Evolutionary conservation across 1,284 basidiomycete genomes (phyloP).

Genomic region (Puccinia triticina): DNA sequence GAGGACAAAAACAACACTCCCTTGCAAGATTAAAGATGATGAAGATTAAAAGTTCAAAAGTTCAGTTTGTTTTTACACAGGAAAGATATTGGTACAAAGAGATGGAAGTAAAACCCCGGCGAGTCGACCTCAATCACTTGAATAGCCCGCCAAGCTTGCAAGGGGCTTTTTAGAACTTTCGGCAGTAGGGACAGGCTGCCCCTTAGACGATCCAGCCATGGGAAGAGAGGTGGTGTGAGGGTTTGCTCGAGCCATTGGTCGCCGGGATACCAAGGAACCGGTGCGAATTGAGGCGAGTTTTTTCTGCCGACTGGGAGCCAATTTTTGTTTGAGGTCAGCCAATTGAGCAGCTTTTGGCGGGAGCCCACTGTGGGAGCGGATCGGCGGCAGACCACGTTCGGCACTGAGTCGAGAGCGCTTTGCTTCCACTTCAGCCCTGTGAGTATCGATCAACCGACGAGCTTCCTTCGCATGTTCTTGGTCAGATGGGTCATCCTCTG

Average conservation of each 20-base stretch:
- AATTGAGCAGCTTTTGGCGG: slow-evolving; percentile 20
- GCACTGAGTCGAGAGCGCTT: slow-evolving; percentile 35
- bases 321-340: slow-evolving; percentile 31
- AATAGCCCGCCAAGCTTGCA: slow-evolving; percentile 20
- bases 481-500: slow-evolving; percentile 16
- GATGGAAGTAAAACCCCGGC: too few species aligned
- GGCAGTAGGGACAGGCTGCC: not conserved
- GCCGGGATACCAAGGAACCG: slow-evolving; percentile 19
- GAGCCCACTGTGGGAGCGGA: not conserved
- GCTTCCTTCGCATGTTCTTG: slow-evolving; percentile 18
- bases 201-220: not conserved
- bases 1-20: too few species aligned
- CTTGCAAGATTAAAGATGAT: too few species aligned
- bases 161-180: slow-evolving; percentile 15
- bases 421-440: not conserved
- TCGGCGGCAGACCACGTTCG: slow-evolving; percentile 10
- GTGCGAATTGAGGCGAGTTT: slow-evolving; percentile 9
- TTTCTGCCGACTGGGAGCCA: slow-evolving; percentile 16
- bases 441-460: slow-evolving; percentile 5
- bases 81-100: too few species aligned
- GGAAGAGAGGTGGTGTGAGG: slow-evolving; percentile 6
- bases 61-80: too few species aligned
- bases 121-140: slow-evolving; percentile 27
- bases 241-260: not conserved
- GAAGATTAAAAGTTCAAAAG: too few species aligned